Conservation (phyloP, 176 grass and related monocot genomes). For the Saccharum officinarum region DNA sequence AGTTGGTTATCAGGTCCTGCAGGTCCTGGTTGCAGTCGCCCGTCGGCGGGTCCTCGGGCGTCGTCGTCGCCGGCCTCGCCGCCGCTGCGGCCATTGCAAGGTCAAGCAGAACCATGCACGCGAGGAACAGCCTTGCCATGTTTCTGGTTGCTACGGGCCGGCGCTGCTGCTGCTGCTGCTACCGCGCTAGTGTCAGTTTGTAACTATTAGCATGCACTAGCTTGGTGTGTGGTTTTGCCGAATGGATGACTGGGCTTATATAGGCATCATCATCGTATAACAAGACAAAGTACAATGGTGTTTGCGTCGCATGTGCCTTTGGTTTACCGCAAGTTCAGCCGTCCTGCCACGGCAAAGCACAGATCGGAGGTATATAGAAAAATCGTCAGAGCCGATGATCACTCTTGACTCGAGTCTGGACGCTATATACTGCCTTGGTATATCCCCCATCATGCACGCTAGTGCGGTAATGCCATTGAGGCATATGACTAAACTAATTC, state of each 20-base stretch:
- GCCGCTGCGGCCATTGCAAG: slow-evolving; percentile 9
- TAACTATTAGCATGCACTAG: background rate
- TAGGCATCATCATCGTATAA: background rate
- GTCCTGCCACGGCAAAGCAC: slow-evolving; percentile 5
- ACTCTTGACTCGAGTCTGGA: background rate
- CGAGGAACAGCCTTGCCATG: slow-evolving; percentile 30
- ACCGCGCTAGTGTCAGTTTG: background rate
- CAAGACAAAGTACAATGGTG: background rate
- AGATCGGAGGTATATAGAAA: background rate
- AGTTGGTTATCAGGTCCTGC: slow-evolving; percentile 16
- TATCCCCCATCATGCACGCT: background rate
- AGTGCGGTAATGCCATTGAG: background rate
- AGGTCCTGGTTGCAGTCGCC: slow-evolving; percentile 28
- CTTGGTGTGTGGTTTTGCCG: background rate
- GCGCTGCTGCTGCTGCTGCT: background rate
- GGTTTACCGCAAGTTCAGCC: background rate
- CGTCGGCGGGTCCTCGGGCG: background rate
- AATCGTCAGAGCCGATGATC: background rate
- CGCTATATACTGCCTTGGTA: background rate
- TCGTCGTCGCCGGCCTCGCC: background rate
- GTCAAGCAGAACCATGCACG: slow-evolving; percentile 32
- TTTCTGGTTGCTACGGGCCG: background rate
- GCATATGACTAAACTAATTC: background rate
- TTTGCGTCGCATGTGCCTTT: slow-evolving; percentile 11
- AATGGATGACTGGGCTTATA: background rate